Evolutionary conservation across 345 rosid species (phyloP), one percentile per base, ranked within the genome.

Genomic region (Physaria fendleri): DNA sequence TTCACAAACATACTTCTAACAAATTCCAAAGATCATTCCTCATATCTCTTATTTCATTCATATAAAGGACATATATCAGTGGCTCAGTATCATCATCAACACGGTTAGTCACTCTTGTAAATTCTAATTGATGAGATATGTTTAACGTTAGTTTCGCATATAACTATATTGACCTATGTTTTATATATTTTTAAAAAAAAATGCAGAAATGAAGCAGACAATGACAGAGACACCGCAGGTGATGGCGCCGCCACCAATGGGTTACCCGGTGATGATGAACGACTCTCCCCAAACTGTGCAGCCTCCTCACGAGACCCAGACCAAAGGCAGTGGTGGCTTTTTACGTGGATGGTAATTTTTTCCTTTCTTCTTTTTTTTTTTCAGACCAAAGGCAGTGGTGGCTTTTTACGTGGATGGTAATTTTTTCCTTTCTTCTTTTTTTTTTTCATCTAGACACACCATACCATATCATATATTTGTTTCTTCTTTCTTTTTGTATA

Each of bases 341-440:
- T 34, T 65, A 25, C 55, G 55, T 43, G 69, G 69, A 44, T 65
- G 69, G 69, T 65, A 55, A 4, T 2, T 13, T 62, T 21, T n/a
- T n/a, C n/a, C n/a, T n/a, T n/a, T n/a, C n/a, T n/a, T n/a, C n/a
- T n/a, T n/a, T n/a, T n/a, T n/a, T n/a, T n/a, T n/a, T n/a, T n/a
- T n/a, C 45, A 65, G 17, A 65, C 8, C 39, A 65, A 55, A 65
- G 69, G 69, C 69, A 55, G 55, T 21, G 62, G 23, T 55, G 62
- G 55, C 1, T 55, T 44, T 34, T 34, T 65, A 25, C 55, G 55
- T 43, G 69, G 69, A 44, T 65, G 69, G 69, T 65, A 55, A 4
- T 2, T 13, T 62, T 21, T n/a, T n/a, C n/a, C n/a, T n/a, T n/a
- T n/a, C n/a, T n/a, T n/a, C n/a, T n/a, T n/a, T n/a, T n/a, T n/a